Evolutionary conservation across 2,329 filamentous ascomycete species (phyloP).

Genomic region (Ophiostoma tasmaniense): DNA sequence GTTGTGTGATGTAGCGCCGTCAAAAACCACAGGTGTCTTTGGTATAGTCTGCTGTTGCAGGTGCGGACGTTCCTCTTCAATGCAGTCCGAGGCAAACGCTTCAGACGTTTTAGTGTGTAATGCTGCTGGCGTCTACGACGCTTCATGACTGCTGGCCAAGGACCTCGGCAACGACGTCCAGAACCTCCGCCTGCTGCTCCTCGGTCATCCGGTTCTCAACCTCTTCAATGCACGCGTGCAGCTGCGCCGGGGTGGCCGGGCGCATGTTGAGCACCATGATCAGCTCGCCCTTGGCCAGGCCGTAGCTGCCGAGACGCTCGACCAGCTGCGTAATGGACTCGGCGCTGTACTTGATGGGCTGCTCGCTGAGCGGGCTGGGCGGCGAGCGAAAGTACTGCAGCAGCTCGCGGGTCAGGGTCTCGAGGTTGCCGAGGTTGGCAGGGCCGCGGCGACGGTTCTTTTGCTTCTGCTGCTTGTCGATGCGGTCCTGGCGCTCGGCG

Average conservation of each 20-base stretch:
- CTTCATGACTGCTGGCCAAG: slow-evolving; percentile 40
- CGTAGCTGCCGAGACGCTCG: slow-evolving; percentile 45
- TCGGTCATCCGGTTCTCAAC: slow-evolving; percentile 52
- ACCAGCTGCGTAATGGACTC: slow-evolving; percentile 46
- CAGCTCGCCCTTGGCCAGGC: slow-evolving; percentile 59
- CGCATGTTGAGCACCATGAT: slow-evolving; percentile 61
- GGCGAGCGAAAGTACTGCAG: slow-evolving; percentile 35
- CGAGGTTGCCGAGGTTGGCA: slow-evolving; percentile 50
- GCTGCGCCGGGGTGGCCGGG: slow-evolving; percentile 46
- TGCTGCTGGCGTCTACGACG: slow-evolving; percentile 19
- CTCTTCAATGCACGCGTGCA: slow-evolving; percentile 59
- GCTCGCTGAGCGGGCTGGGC: slow-evolving; percentile 48
- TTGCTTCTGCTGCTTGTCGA: slow-evolving; percentile 42
- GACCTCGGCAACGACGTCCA: slow-evolving; percentile 47
- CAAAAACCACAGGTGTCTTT: slow-evolving; percentile 11
- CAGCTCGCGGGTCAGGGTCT: slow-evolving; percentile 49
- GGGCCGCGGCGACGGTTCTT: slow-evolving; percentile 42
- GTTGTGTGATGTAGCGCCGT: slow-evolving; percentile 36
- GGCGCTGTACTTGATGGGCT: slow-evolving; percentile 45
- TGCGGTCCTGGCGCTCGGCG: slow-evolving; percentile 37
- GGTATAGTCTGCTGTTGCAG: background rate
- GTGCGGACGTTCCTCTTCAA: background rate
- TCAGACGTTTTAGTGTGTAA: background rate
- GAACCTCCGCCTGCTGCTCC: slow-evolving; percentile 50
- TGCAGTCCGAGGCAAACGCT: no score